These are phyloP conservation scores for Thelephora aurantiotincta DNA, from an alignment of 768 basidiomycete species.

Conservation along the genomic window DNA sequence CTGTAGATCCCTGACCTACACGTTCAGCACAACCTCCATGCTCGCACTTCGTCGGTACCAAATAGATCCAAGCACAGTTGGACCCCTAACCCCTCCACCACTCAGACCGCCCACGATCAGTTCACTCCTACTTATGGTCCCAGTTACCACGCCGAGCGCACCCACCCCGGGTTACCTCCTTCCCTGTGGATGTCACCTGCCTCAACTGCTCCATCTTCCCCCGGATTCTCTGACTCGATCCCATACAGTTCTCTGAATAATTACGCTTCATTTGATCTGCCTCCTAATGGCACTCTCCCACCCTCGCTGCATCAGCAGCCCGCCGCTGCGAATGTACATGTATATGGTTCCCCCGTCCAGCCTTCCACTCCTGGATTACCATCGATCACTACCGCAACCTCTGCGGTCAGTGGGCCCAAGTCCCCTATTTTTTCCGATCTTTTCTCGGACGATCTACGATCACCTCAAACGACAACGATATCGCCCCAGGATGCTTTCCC, in stretches of 20 bases:
- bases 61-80: not conserved
- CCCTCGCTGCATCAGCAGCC: too few relatives aligned
- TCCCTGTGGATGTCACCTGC: slow-evolving; percentile 79
- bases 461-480: slow-evolving; percentile 13
- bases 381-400: slow-evolving; percentile 13
- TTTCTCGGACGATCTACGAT: slow-evolving; percentile 49
- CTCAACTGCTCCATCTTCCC: slow-evolving; percentile 30
- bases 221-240: slow-evolving; percentile 16
- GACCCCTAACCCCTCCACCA: not conserved
- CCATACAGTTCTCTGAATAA: slow-evolving; percentile 23
- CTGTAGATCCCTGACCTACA: not conserved
- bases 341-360: too few relatives aligned
- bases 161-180: slow-evolving; percentile 45
- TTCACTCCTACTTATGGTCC: slow-evolving; percentile 14
- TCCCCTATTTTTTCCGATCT: slow-evolving; percentile 24
- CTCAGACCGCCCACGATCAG: not conserved
- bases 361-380: slow-evolving; percentile 6
- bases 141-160: slow-evolving; percentile 29
- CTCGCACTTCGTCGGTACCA: not conserved
- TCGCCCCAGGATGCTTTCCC: slow-evolving; percentile 33
- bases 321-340: too few relatives aligned
- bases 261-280: not conserved
- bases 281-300: slow-evolving; percentile 6
- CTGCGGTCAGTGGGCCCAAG: slow-evolving; percentile 14
- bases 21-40: not conserved